A percentile compares a stretch with the other conserved stretches of the same genome.
Conservation (phyloP, 768 basidiomycete genomes). For the Russula earlei region DNA sequence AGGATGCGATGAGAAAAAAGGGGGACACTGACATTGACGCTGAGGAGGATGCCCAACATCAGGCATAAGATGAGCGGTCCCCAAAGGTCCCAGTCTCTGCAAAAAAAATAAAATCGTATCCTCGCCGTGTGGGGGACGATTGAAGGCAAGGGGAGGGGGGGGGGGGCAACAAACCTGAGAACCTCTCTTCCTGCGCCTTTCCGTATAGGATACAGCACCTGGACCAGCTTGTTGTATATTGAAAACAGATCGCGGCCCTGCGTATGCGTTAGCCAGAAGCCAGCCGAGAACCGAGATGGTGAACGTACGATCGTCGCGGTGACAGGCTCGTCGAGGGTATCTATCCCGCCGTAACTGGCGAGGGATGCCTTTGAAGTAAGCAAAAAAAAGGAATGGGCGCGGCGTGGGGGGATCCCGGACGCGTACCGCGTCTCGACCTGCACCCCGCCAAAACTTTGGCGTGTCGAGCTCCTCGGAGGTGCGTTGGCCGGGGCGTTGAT, state of each 20-base stretch:
- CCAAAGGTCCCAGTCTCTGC: conserved; percentile 97
- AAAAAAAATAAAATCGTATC: background rate
- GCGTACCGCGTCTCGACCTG: conserved; percentile 79
- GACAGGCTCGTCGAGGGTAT: conserved; percentile 91
- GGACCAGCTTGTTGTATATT: conserved; percentile 86
- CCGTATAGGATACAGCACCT: conserved; percentile 82
- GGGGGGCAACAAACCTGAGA: conserved; percentile 50
- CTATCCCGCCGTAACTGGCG: conserved; percentile 63
- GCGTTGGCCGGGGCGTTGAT: conserved; percentile 45
- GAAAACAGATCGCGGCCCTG: conserved; percentile 85
- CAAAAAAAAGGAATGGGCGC: background rate
- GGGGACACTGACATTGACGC: conserved; percentile 53
- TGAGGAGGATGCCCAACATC: conserved; percentile 73
- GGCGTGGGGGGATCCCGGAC: background rate
- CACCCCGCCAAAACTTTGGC: conserved; percentile 75
- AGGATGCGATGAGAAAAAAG: background rate
- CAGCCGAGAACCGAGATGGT: conserved; percentile 7
- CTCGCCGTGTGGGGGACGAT: conserved; percentile 1
- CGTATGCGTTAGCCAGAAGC: background rate
- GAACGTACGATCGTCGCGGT: conserved; percentile 71
- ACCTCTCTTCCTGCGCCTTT: conserved; percentile 69
- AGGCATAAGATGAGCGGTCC: conserved; percentile 84
- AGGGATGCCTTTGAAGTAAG: background rate
- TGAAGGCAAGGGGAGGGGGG: too few species aligned
- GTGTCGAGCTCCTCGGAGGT: conserved; percentile 31